phyloP scores from a whole-genome alignment of 768 basidiomycete genomes.

The Mycena polygramma region DNA sequence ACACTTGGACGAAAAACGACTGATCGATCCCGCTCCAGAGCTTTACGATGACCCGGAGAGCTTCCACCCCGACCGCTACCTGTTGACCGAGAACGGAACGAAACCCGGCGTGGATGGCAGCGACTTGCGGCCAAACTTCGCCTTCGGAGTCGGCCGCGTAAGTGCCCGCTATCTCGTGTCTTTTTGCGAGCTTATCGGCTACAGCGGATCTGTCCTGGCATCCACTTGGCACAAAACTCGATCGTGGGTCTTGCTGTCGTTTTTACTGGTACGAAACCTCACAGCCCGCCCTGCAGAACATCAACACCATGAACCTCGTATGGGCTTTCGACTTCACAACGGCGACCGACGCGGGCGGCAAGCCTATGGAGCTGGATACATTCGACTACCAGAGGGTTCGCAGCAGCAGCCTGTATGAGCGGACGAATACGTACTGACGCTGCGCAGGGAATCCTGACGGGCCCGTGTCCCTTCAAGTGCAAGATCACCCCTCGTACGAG shows the following conservation, averaged over 20 bases:
- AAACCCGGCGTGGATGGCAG: constrained; percentile 23
- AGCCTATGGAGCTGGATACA: constrained; percentile 26
- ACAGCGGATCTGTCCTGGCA: constrained; percentile 25
- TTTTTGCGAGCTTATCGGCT: not conserved
- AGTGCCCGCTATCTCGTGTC: not conserved
- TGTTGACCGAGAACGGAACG: constrained; percentile 25
- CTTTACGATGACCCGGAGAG: constrained; percentile 29
- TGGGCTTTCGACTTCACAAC: constrained; percentile 47
- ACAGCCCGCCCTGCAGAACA: constrained; percentile 5
- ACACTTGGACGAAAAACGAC: not conserved
- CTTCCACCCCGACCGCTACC: constrained; percentile 23
- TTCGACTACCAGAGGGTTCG: constrained; percentile 33
- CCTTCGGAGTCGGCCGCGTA: constrained; percentile 21
- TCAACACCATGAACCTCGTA: constrained; percentile 45
- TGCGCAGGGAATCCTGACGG: constrained; percentile 32
- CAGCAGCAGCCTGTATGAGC: no score
- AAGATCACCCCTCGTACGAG: constrained; percentile 39
- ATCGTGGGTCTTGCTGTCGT: no score
- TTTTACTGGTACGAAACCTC: not conserved
- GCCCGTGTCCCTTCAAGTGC: constrained; percentile 38
- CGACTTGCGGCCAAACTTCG: not conserved
- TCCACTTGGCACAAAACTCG: no score
- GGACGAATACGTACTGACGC: no score
- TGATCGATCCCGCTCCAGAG: not conserved
- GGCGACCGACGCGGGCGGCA: constrained; percentile 3